Evolutionary conservation across 2,329 filamentous ascomycete genomes (phyloP).

Genomic region (Botrytis galanthina): DNA sequence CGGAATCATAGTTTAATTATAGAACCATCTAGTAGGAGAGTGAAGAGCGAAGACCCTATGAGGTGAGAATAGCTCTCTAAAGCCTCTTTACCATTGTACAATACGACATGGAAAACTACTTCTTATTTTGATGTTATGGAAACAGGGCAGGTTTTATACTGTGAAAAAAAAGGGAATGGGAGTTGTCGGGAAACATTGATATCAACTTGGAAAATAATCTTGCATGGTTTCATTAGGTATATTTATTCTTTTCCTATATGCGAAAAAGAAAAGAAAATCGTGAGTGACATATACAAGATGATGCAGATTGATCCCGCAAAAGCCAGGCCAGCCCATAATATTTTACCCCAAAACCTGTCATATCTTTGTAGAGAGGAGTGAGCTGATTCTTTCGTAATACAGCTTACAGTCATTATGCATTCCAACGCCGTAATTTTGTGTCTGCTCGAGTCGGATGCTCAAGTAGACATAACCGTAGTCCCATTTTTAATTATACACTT

Average conservation of each 20-base stretch:
- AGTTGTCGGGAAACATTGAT: not conserved
- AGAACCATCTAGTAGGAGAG: not conserved
- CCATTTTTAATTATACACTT: slow-evolving; percentile 22
- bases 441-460: slow-evolving; percentile 11
- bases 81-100: not conserved
- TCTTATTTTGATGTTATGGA: not conserved
- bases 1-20: not conserved
- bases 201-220: not conserved
- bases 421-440: slow-evolving; percentile 18
- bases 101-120: not conserved
- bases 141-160: not conserved
- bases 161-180: not conserved
- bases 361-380: slow-evolving; percentile 21
- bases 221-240: slow-evolving; percentile 16
- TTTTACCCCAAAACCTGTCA: slow-evolving; percentile 12
- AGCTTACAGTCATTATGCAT: slow-evolving; percentile 21
- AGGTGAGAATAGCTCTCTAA: not conserved
- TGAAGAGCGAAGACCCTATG: not conserved
- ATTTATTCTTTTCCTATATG: slow-evolving; percentile 9
- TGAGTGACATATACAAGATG: slow-evolving; percentile 19
- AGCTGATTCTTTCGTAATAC: slow-evolving; percentile 17
- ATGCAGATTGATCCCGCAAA: slow-evolving; percentile 13
- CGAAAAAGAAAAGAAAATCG: slow-evolving; percentile 8
- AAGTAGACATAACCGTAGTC: slow-evolving; percentile 12
- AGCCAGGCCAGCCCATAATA: slow-evolving; percentile 8